Base-by-base conservation (phyloP, 1,284 basidiomycete genomes). In the Paramarasmius palmivorus region DNA sequence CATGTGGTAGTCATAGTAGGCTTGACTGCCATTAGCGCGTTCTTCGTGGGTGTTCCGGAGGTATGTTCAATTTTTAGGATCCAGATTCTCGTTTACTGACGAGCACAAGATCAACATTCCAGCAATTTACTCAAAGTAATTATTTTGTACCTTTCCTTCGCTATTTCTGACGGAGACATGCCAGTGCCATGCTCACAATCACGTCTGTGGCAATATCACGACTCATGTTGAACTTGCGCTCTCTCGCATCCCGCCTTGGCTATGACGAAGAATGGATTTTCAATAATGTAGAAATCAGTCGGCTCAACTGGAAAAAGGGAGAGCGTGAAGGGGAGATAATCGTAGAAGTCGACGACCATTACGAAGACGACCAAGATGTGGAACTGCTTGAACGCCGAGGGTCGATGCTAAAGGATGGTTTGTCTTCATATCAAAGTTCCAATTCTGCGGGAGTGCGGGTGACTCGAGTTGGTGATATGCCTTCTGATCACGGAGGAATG, bases 251-350 rank as follows among this genome's bases (percentile, higher is more conserved):
- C 12, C 17, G 41, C 8, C 41, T 44, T 22, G 41, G 41, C 10
- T 44, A 44, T 25, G 41, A 44, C 23, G 41, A 44, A n/a, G 15
- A 25, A 44, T 44, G 41, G 48, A 49, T 36, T 4, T 38, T 49
- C 35, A 36, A 26, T 23, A 35, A 49, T 35, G 48, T 49, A 12
- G 35, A 49, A 38, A 36, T 49, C 4, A 15, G 25, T 7, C 48
- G 48, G n/a, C 48, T 49, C 34, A 35, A 25, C 25, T 49, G 48
- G 48, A 49, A 38, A 34, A 49, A 38, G 35, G 48, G 48, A 14
- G 10, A 14, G 25, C 41, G 41, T 10, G 41, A 44, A 26, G 41
- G 41, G 8, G 41, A 44, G 41, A 46, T 46, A 14, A 32, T 32
- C 19, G 44, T 46, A 8, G 44, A 46, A 14, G 44, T 46, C 12